Base-by-base conservation (phyloP, 768 basidiomycete species). In the Mycena vulgaris region DNA sequence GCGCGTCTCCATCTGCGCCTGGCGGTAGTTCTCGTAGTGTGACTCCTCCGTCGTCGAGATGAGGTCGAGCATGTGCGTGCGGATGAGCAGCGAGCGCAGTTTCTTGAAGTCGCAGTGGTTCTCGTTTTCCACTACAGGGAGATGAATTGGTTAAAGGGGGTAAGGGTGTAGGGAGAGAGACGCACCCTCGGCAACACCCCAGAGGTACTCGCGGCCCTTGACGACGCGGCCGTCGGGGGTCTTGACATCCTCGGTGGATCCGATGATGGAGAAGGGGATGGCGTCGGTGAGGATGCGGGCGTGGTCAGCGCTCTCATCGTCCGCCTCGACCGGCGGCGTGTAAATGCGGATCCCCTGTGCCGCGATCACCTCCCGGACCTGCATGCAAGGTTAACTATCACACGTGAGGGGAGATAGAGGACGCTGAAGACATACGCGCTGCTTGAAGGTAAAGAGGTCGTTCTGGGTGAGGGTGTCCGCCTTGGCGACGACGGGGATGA, bases 71-170 rank as follows among this genome's bases (percentile, higher is more conserved):
- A 99, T 99, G 87, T 98, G 95, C 17, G 97, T 98, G 75, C 98
- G 92, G 82, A 99, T 97, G 52, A 99, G 88, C 47, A 99, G 87
- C 14, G 96, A 95, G 63, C 98, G 94, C 58, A 99, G 87, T 83
- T 98, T 98, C 84, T 94, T 94, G 91, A 99, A 99, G 83, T 99
- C 98, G 80, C 98, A 99, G 84, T 99, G 98, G 80, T 93, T 93
- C 85, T 99, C 98, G 80, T 99, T 99, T 84, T 99, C 98, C 70
- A 99, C 5, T 48, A 68, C 16, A 47, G 40, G 30, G 53, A 49
- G 35, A 62, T 45, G 63, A 30, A 40, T 65, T 37, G 25, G 47
- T 25, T 48, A 39, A 48, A 5, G 5, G 19, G 7, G 11, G 30
- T 42, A 56, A 37, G 62, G 39, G 62, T 30, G 8, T 19, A 30